These are phyloP conservation scores for Sporothrix inflata DNA, from an alignment of 2,329 filamentous ascomycete species.

Conservation along the genomic window DNA sequence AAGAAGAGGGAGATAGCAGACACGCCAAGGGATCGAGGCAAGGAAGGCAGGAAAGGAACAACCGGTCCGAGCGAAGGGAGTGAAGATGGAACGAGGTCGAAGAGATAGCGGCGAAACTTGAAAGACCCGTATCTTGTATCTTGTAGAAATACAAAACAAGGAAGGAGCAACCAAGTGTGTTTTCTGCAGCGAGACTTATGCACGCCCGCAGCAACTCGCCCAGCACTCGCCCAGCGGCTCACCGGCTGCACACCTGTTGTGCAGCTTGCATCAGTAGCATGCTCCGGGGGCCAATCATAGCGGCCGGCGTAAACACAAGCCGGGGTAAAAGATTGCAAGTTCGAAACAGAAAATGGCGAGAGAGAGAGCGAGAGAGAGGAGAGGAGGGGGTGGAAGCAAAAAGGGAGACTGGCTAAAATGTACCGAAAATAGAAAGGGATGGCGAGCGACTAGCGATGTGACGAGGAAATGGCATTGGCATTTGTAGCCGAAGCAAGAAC, in stretches of 20 bases:
- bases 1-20: background rate
- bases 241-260: conserved; percentile 18
- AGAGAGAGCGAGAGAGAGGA: conserved; percentile 17
- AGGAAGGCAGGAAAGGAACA: background rate
- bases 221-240: conserved; percentile 10
- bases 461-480: background rate
- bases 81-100: background rate
- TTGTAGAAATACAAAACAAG: background rate
- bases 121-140: background rate
- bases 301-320: background rate
- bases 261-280: conserved; percentile 17
- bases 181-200: conserved; percentile 7
- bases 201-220: background rate
- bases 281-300: conserved; percentile 12
- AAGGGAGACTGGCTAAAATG: background rate
- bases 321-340: background rate
- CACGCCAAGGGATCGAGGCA: background rate
- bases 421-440: conserved; percentile 7
- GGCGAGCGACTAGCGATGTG: conserved; percentile 9
- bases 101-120: background rate
- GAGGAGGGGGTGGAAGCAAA: background rate
- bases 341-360: conserved; percentile 13
- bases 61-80: background rate
- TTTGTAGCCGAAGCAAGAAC: background rate
- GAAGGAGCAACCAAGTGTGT: background rate